Evolutionary conservation across 345 rosid species (phyloP).

Genomic region (Brassica rapa): DNA sequence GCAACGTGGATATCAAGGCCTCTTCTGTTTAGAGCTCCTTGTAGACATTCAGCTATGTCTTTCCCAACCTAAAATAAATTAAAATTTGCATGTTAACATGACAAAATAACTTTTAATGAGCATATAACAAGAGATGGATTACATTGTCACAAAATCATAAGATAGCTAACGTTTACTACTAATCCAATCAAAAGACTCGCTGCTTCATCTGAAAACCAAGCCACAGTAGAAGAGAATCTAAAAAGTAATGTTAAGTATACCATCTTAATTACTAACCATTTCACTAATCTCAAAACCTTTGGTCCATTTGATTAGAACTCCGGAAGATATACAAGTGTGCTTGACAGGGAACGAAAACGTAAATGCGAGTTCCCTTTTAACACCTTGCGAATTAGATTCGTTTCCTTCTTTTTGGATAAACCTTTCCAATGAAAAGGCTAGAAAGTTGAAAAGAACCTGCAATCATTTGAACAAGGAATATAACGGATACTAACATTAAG

Average conservation of each 20-base stretch:
- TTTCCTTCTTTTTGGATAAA: constrained; percentile 72
- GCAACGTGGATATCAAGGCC: constrained; percentile 69
- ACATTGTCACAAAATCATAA: constrained; percentile 6
- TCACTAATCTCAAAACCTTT: constrained; percentile 77
- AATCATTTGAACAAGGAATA: constrained; percentile 2
- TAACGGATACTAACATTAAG: background rate
- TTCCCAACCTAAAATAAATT: constrained; percentile 60
- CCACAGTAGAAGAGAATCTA: background rate
- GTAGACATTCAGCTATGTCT: constrained; percentile 67
- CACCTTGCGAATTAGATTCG: constrained; percentile 38
- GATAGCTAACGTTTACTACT: background rate
- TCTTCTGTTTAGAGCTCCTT: constrained; percentile 56
- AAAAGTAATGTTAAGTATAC: background rate
- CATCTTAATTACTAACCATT: constrained; percentile 60
- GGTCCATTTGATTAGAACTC: constrained; percentile 80
- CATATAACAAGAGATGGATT: background rate
- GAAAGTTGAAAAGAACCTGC: constrained; percentile 87
- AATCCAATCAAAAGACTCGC: background rate
- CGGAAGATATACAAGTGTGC: constrained; percentile 67
- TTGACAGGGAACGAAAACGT: constrained; percentile 90
- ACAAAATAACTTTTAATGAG: background rate
- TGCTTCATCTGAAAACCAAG: background rate
- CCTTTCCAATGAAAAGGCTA: constrained; percentile 69
- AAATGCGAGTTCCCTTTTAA: constrained; percentile 74
- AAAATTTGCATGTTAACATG: background rate